These are phyloP conservation scores for Canna indica DNA, from an alignment of 176 grass and related monocot genomes.

Conservation along the genomic window DNA sequence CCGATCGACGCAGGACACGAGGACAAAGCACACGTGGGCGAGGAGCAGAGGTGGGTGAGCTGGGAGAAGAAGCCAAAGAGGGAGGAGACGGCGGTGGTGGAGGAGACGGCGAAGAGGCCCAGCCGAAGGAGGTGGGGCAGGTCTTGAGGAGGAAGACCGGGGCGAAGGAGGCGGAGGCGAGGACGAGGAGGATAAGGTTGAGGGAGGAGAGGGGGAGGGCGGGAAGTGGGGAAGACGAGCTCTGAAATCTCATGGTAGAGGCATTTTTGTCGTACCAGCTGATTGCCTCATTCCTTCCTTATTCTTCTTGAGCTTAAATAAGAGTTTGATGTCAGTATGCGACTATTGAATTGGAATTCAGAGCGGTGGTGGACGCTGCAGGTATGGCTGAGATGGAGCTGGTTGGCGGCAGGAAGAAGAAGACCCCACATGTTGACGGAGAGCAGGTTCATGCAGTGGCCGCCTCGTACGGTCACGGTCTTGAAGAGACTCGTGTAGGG, in stretches of 20 bases:
- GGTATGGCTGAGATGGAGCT: too few species aligned
- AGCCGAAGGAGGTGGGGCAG: constrained; percentile 3
- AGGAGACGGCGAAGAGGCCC: constrained; percentile 9
- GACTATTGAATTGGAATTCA: too few species aligned
- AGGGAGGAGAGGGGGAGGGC: neutral
- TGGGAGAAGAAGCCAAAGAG: constrained; percentile 1
- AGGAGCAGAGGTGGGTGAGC: neutral
- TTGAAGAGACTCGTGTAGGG: too few species aligned
- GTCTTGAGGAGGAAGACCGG: neutral
- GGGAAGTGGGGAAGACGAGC: neutral
- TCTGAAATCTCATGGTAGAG: neutral
- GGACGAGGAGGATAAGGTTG: neutral
- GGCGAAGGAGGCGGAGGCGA: constrained; percentile 4
- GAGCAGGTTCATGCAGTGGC: too few species aligned
- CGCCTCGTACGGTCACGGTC: too few species aligned
- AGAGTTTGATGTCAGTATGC: too few species aligned
- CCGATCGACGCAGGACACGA: neutral
- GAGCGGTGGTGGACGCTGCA: too few species aligned
- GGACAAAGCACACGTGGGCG: neutral
- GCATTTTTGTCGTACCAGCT: too few species aligned
- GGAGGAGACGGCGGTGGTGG: constrained; percentile 2
- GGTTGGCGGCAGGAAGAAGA: too few species aligned
- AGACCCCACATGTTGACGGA: too few species aligned
- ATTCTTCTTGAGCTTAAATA: too few species aligned
- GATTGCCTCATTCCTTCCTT: too few species aligned